phyloP scores from a whole-genome alignment of 306 rosid species.

The Pachyrhizus erosus region DNA sequence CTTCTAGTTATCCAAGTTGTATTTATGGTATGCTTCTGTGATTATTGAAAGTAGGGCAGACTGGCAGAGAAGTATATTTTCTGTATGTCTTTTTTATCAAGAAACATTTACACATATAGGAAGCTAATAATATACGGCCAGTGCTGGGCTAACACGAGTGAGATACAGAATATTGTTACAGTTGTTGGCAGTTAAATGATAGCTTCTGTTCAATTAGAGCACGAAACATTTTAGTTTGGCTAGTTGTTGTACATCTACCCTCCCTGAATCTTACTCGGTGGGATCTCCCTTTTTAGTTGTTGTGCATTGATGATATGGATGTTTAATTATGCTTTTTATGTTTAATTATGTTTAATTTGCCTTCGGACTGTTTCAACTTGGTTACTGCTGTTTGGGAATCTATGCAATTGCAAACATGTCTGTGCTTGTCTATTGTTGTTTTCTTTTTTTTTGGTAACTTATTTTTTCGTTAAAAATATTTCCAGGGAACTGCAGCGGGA shows the following conservation, averaged over 20 bases:
- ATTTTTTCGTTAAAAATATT: not conserved
- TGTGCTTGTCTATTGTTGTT: not conserved
- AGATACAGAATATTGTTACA: slow-evolving; percentile 8
- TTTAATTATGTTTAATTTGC: not conserved
- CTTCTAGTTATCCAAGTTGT: not conserved
- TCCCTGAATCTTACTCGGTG: not conserved
- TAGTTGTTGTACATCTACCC: not conserved
- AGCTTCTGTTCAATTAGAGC: not conserved
- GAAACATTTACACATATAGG: not conserved
- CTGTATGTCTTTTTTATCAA: not conserved
- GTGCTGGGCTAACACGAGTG: not conserved
- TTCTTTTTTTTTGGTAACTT: slow-evolving; percentile 7
- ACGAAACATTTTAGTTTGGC: not conserved
- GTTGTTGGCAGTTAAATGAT: slow-evolving; percentile 4
- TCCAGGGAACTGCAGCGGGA: slow-evolving; percentile 93
- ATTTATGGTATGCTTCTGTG: not conserved
- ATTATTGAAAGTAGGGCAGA: slow-evolving; percentile 1
- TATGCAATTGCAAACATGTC: not conserved
- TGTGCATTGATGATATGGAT: slow-evolving; percentile 1
- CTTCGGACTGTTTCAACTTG: not conserved
- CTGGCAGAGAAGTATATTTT: not conserved
- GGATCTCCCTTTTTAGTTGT: not conserved
- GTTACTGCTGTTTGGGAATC: not conserved
- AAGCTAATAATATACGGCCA: not conserved
- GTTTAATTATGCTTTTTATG: not conserved